Evolutionary conservation across 1,284 basidiomycete genomes (phyloP), one percentile per base, ranked within the genome.

Genomic region (Anthracocystis walkeri): DNA sequence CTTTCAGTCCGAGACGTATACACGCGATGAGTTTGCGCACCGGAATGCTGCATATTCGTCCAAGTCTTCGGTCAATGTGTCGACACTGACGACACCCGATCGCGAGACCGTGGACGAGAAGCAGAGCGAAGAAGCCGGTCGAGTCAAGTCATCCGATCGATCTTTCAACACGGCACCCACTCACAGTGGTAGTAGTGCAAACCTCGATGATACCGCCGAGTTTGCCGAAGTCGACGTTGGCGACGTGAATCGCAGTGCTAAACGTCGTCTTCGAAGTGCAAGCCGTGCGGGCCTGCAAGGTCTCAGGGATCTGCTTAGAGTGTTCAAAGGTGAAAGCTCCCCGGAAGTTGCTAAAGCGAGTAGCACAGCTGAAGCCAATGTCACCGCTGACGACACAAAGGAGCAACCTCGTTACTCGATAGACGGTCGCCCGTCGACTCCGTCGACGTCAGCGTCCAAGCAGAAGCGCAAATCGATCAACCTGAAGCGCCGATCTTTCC

Each of bases 241-340:
- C 18, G 74, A 67, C 33, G 65, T 52, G n/a, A 65, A 64, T 44
- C 61, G 69, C 40, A 76, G 78, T 44, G 71, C 77, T 10, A 68
- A 76, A 27, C 65, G 73, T 23, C 69, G 71, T 7, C 54, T 80
- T 38, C 72, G 75, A 20, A 80, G 75, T 41, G 78, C 78, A 14
- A 78, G 78, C 33, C 55, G 77, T 4, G 76, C 75, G 2, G 78
- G 78, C 6, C 48, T 80, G 8, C 78, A 78, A 44, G 78, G 78
- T 12, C 60, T 80, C 5, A 50, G 63, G 38, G 78, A 80, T 14
- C 59, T 80, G 27, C 48, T 80, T 23, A 71, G 65, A 27, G 68
- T 59, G 14, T 76, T 80, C 57, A 62, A 66, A 16, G 58, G 55
- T 12, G 29, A 18, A 14, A 18, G 33, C 40, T 18, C 42, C 2